Percentiles rank a stretch among this genome's conserved stretches.
phyloP scores from a whole-genome alignment of 2,329 filamentous ascomycete species.

The Pseudogymnoascus pannorum region DNA sequence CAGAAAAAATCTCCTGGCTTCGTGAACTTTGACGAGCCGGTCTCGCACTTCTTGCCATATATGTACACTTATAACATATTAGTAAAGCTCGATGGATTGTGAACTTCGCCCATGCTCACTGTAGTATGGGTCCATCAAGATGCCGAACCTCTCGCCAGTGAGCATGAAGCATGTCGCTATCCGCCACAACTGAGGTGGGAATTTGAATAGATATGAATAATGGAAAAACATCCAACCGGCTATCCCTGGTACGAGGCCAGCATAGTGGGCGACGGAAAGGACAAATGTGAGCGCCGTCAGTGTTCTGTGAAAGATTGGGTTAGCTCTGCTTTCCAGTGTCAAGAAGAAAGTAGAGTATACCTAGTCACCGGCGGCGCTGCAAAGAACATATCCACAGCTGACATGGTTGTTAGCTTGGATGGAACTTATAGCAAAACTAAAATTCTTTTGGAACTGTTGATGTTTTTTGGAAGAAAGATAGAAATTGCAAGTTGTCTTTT shows the following conservation, averaged over 20 bases:
- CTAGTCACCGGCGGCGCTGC: slow-evolving; percentile 58
- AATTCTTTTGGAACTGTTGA: slow-evolving; percentile 3
- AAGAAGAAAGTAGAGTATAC: slow-evolving; percentile 36
- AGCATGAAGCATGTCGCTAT: slow-evolving; percentile 31
- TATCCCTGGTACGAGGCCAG: slow-evolving; percentile 39
- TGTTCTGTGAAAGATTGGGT: slow-evolving; percentile 43
- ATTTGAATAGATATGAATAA: slow-evolving; percentile 40
- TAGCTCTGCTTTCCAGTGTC: slow-evolving; percentile 37
- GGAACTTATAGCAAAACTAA: slow-evolving; percentile 2
- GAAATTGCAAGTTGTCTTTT: slow-evolving; percentile 9
- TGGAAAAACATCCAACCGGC: slow-evolving; percentile 43
- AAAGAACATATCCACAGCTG: slow-evolving; percentile 51
- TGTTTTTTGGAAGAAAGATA: not conserved
- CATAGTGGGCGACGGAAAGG: slow-evolving; percentile 52
- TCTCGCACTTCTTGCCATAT: slow-evolving; percentile 58
- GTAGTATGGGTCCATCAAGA: slow-evolving; percentile 64
- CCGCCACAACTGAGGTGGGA: slow-evolving; percentile 37
- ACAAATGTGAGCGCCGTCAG: slow-evolving; percentile 53
- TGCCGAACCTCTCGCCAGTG: slow-evolving; percentile 30
- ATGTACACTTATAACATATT: slow-evolving; percentile 47
- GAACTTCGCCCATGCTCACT: slow-evolving; percentile 35
- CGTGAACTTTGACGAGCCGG: slow-evolving; percentile 51
- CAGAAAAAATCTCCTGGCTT: slow-evolving; percentile 59
- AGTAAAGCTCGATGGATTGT: slow-evolving; percentile 25
- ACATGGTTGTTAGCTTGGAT: slow-evolving; percentile 21